A percentile compares a stretch with the other conserved stretches of the same genome.
These are phyloP conservation scores for Tricholoma saponaceum DNA, from an alignment of 768 basidiomycete genomes.

Conservation along the genomic window DNA sequence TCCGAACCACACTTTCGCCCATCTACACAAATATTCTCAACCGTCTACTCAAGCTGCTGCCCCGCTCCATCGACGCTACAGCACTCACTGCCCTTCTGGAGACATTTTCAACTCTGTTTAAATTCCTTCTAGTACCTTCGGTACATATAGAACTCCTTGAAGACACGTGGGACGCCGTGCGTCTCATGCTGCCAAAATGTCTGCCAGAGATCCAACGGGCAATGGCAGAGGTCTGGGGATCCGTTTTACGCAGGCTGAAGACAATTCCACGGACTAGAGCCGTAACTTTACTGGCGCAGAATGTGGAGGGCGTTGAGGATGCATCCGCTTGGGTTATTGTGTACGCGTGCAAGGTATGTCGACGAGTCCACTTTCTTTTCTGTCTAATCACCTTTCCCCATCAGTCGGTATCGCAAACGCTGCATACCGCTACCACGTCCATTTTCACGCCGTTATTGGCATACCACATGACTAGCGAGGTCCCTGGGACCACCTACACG, in stretches of 20 bases:
- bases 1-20: constrained; percentile 72
- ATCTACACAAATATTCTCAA: constrained; percentile 53
- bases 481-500: constrained; percentile 40
- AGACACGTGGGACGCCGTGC: constrained; percentile 57
- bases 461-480: constrained; percentile 42
- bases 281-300: constrained; percentile 49
- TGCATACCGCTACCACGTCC: constrained; percentile 72
- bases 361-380: background rate
- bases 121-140: constrained; percentile 66
- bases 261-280: constrained; percentile 50
- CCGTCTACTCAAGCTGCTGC: constrained; percentile 53
- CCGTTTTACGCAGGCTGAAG: constrained; percentile 70
- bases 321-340: constrained; percentile 72
- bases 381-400: constrained; percentile 3
- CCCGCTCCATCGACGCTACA: constrained; percentile 53
- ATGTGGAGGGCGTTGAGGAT: constrained; percentile 50
- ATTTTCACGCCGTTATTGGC: constrained; percentile 57
- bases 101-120: constrained; percentile 67
- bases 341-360: constrained; percentile 71
- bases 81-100: constrained; percentile 62
- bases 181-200: constrained; percentile 50
- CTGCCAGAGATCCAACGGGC: constrained; percentile 70
- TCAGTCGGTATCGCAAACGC: constrained; percentile 76
- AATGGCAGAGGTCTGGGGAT: constrained; percentile 86
- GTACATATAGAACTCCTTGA: constrained; percentile 50